phyloP scores from a whole-genome alignment of 352 stramenopile genomes.

The Globisporangium perplexum region DNA sequence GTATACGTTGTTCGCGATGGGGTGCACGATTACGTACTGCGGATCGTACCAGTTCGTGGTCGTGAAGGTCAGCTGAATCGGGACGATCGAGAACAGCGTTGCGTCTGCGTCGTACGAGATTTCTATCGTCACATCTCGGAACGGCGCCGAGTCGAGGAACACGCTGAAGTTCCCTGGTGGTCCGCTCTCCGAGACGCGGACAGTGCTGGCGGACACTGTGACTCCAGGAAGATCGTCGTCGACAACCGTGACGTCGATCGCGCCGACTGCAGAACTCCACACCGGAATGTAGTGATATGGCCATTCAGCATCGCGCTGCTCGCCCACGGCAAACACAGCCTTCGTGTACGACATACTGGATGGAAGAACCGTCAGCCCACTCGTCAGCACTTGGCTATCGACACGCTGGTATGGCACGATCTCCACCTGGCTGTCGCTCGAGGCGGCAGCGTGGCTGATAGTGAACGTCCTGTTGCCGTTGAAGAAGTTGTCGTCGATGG shows the following conservation, averaged over 20 bases:
- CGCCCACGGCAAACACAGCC: conserved; percentile 36
- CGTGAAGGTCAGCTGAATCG: conserved; percentile 42
- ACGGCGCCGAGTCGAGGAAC: conserved; percentile 56
- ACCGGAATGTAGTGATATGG: conserved; percentile 23
- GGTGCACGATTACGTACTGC: conserved; percentile 39
- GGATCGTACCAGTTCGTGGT: conserved; percentile 42
- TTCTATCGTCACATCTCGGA: conserved; percentile 33
- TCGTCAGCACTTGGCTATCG: conserved; percentile 13
- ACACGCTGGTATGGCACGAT: conserved; percentile 33
- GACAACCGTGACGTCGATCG: conserved; percentile 26
- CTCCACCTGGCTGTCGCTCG: conserved; percentile 17
- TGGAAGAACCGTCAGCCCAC: conserved; percentile 15
- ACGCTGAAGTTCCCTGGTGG: conserved; percentile 36
- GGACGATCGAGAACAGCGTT: conserved; percentile 30
- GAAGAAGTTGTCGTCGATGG: conserved; percentile 60
- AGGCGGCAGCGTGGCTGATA: conserved; percentile 23
- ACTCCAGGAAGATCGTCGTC: conserved; percentile 67
- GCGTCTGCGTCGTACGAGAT: conserved; percentile 36
- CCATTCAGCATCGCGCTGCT: conserved; percentile 24
- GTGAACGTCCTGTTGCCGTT: conserved; percentile 40
- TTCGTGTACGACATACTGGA: conserved; percentile 27
- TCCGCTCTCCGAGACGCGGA: conserved; percentile 42
- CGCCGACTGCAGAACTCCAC: conserved; percentile 33
- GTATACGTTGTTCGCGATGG: conserved; percentile 37
- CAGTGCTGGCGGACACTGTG: conserved; percentile 32